These are phyloP conservation scores for Pyrenochaeta sp. DNA, from an alignment of 2,329 filamentous ascomycete genomes.

Conservation along the genomic window DNA sequence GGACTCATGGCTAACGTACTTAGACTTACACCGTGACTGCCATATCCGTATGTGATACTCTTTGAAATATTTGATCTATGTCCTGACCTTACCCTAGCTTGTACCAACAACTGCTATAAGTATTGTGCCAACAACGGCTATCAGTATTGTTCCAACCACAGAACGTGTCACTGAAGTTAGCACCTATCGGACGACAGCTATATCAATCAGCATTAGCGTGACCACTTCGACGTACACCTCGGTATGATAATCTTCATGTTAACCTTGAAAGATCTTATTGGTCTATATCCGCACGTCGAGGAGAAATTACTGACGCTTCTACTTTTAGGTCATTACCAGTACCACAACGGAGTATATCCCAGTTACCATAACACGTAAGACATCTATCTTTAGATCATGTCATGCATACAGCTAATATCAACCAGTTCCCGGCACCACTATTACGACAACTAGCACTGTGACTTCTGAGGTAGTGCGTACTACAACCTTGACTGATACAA, in stretches of 20 bases:
- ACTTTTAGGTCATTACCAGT: constrained; percentile 7
- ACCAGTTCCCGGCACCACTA: constrained; percentile 14
- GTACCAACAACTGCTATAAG: constrained; percentile 24
- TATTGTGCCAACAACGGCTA: constrained; percentile 15
- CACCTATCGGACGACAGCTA: constrained; percentile 13
- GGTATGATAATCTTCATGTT: constrained; percentile 4
- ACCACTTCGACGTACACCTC: constrained; percentile 26
- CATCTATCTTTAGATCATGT: neutral
- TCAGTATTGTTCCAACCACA: constrained; percentile 12
- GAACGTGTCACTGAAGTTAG: constrained; percentile 14
- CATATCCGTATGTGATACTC: constrained; percentile 18
- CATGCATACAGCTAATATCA: neutral
- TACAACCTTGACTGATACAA: constrained; percentile 9
- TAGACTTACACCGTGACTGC: constrained; percentile 25
- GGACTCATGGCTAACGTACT: neutral
- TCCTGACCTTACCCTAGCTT: no score
- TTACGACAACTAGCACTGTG: constrained; percentile 16
- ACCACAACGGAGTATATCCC: constrained; percentile 7
- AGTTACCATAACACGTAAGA: constrained; percentile 10
- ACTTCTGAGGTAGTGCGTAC: constrained; percentile 16
- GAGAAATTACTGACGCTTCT: neutral
- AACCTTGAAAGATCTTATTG: neutral
- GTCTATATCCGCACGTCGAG: neutral
- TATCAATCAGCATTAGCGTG: constrained; percentile 22
- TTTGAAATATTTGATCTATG: no score